Evolutionary conservation across 768 basidiomycete species (phyloP).

Genomic region (Russula dissimulans): DNA sequence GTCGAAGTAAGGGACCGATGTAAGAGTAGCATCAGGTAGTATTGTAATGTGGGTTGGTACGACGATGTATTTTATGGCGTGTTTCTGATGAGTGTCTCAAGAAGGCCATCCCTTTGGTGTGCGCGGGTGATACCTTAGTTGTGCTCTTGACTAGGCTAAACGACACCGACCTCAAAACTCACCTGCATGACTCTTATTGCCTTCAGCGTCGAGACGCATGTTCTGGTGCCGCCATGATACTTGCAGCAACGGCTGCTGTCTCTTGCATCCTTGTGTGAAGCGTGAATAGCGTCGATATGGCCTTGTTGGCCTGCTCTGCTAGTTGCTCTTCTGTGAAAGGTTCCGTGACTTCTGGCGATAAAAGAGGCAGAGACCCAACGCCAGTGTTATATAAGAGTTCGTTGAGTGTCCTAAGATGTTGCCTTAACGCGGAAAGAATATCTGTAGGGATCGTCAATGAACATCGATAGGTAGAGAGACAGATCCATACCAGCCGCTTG

Average conservation of each 20-base stretch:
- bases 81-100: background rate
- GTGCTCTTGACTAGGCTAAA: background rate
- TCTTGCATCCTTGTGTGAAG: constrained; percentile 13
- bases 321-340: constrained; percentile 16
- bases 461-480: background rate
- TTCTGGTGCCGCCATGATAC: constrained; percentile 13
- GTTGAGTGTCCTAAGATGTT: constrained; percentile 6
- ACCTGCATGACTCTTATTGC: background rate
- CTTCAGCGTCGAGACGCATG: constrained; percentile 7
- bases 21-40: background rate
- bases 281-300: constrained; percentile 5
- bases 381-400: constrained; percentile 10
- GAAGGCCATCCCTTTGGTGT: background rate
- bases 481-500: constrained; percentile 12
- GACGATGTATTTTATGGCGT: background rate
- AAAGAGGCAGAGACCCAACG: constrained; percentile 17
- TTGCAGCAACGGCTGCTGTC: constrained; percentile 12
- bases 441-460: background rate
- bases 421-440: constrained; percentile 9
- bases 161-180: background rate
- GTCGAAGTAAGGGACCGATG: background rate
- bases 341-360: constrained; percentile 2
- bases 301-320: constrained; percentile 15
- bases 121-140: background rate
- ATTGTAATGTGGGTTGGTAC: background rate